phyloP scores from a whole-genome alignment of 1,139 yeast species.

The Hemisphaericaspora lyxosophila region DNA sequence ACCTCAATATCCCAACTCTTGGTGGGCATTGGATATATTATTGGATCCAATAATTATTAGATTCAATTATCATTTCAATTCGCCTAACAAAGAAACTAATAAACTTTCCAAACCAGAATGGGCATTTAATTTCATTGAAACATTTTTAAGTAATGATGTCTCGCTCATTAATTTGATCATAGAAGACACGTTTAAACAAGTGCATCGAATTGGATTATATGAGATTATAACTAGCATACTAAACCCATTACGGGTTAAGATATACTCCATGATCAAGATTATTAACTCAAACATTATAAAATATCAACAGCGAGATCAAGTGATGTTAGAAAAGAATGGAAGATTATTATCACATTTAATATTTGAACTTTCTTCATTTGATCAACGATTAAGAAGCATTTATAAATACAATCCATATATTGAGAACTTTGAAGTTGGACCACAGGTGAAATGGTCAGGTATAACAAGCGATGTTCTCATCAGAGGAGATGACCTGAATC shows the following conservation, averaged over 20 bases:
- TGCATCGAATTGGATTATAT: conserved; percentile 31
- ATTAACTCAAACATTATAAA: conserved; percentile 28
- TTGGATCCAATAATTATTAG: conserved; percentile 58
- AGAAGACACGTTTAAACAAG: conserved; percentile 30
- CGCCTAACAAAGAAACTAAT: conserved; percentile 57
- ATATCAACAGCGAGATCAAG: conserved; percentile 17
- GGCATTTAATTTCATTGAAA: conserved; percentile 59
- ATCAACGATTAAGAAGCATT: conserved; percentile 49
- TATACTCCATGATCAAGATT: conserved; percentile 28
- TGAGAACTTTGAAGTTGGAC: conserved; percentile 25
- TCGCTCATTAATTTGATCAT: conserved; percentile 33
- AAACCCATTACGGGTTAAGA: conserved; percentile 50
- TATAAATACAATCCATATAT: conserved; percentile 58
- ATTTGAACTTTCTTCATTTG: conserved; percentile 60
- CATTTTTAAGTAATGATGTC: conserved; percentile 47
- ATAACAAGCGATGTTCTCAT: conserved; percentile 55
- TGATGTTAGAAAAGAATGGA: conserved; percentile 41
- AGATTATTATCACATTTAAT: conserved; percentile 60
- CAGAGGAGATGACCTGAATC: conserved; percentile 31
- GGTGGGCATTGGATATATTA: conserved; percentile 61
- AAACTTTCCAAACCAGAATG: conserved; percentile 78
- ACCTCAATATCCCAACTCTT: conserved; percentile 43
- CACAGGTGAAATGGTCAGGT: conserved; percentile 52
- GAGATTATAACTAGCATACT: conserved; percentile 60
- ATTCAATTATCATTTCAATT: conserved; percentile 74